Conservation (phyloP, 306 rosid species). For the Biancaea sappan region DNA sequence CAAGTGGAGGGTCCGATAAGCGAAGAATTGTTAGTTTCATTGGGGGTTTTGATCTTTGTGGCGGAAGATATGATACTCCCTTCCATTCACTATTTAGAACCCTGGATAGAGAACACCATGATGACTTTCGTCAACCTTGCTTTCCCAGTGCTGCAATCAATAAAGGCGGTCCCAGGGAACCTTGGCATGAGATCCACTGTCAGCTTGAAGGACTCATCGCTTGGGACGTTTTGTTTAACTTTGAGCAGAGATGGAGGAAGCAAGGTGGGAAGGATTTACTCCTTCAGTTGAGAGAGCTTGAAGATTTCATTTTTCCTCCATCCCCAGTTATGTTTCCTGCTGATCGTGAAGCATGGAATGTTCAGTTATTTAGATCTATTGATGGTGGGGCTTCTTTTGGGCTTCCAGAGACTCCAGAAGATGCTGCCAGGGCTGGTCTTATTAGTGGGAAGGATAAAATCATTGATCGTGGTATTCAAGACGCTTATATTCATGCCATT, state of each 20-base stretch:
- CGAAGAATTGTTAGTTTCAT: slow-evolving; percentile 72
- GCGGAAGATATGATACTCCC: slow-evolving; percentile 75
- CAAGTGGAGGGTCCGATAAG: slow-evolving; percentile 49
- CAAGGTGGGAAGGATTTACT: slow-evolving; percentile 81
- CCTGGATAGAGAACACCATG: slow-evolving; percentile 66
- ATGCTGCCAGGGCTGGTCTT: slow-evolving; percentile 73
- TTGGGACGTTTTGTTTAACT: slow-evolving; percentile 78
- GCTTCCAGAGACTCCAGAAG: slow-evolving; percentile 77
- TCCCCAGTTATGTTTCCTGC: slow-evolving; percentile 67
- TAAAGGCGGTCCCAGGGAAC: slow-evolving; percentile 81
- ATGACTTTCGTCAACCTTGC: slow-evolving; percentile 78
- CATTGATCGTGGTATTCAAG: slow-evolving; percentile 78
- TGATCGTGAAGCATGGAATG: slow-evolving; percentile 73
- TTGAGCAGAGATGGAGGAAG: slow-evolving; percentile 78
- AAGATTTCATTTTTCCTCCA: slow-evolving; percentile 60
- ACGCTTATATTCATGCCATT: slow-evolving; percentile 70
- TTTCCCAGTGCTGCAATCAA: slow-evolving; percentile 60
- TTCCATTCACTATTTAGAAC: slow-evolving; percentile 78
- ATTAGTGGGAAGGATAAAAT: slow-evolving; percentile 74
- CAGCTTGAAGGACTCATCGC: slow-evolving; percentile 80
- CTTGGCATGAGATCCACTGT: slow-evolving; percentile 81
- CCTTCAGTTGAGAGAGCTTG: slow-evolving; percentile 58
- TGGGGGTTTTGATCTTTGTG: slow-evolving; percentile 81
- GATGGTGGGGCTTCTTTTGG: slow-evolving; percentile 87
- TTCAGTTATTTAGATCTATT: slow-evolving; percentile 75